These are phyloP conservation scores for Linnemannia exigua DNA, from an alignment of 192 early-diverging fungal species.

Conservation along the genomic window DNA sequence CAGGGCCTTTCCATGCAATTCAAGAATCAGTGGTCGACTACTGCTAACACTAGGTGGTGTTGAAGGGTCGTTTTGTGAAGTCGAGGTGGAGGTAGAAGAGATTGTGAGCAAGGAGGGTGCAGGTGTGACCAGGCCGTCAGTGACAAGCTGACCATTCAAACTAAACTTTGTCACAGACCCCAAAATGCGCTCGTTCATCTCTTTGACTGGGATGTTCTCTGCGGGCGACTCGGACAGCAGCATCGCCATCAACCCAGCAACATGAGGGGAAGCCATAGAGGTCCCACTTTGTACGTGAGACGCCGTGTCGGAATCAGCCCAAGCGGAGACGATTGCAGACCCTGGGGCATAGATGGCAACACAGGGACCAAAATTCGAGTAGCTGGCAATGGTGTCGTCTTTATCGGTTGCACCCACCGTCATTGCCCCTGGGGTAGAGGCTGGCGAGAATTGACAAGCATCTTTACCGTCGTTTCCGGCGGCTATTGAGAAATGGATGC, in stretches of 20 bases:
- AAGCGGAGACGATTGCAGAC: conserved; percentile 66
- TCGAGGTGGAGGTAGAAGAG: background rate
- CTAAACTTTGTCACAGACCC: conserved; percentile 38
- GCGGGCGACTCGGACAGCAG: conserved; percentile 47
- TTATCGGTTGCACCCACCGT: conserved; percentile 73
- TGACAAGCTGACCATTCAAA: conserved; percentile 22
- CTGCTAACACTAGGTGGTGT: background rate
- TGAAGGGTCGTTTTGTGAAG: background rate
- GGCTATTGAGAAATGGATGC: conserved; percentile 67
- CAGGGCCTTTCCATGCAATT: conserved; percentile 38
- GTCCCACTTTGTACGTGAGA: conserved; percentile 77
- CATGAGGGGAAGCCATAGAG: conserved; percentile 87
- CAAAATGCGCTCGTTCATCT: conserved; percentile 40
- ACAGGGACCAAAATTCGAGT: conserved; percentile 72
- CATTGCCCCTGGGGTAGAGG: conserved; percentile 64
- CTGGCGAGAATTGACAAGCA: conserved; percentile 70
- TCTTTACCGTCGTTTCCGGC: conserved; percentile 73
- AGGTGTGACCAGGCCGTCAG: background rate
- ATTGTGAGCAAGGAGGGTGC: background rate
- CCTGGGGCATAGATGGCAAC: conserved; percentile 71
- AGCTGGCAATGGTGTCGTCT: conserved; percentile 68
- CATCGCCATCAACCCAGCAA: conserved; percentile 68
- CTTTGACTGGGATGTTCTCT: conserved; percentile 40
- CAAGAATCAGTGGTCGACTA: background rate
- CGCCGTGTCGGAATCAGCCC: conserved; percentile 70